These are phyloP conservation scores for Cyberlindnera mycetangii DNA, from an alignment of 805 yeast genomes.

Conservation along the genomic window DNA sequence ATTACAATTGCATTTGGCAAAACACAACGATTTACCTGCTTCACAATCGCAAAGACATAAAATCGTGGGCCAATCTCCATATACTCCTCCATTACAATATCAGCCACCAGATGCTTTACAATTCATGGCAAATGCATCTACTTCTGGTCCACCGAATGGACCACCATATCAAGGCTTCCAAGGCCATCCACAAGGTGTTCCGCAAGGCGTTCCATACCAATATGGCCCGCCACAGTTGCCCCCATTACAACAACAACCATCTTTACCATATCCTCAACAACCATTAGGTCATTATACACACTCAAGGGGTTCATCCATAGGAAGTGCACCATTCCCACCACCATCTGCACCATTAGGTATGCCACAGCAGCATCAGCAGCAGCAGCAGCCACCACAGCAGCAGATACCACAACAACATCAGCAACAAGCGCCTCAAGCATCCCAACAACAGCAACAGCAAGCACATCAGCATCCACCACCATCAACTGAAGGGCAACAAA, in stretches of 20 bases:
- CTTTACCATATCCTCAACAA: constrained; percentile 12
- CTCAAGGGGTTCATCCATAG: constrained; percentile 17
- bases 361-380: constrained; percentile 6
- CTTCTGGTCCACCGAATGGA: constrained; percentile 6
- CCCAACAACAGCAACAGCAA: background rate
- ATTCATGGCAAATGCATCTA: constrained; percentile 19
- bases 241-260: constrained; percentile 11
- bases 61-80: constrained; percentile 27
- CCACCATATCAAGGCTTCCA: constrained; percentile 4
- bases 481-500: constrained; percentile 1
- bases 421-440: constrained; percentile 3
- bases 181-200: constrained; percentile 1
- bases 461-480: constrained; percentile 3
- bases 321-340: constrained; percentile 15
- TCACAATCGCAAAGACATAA: constrained; percentile 32
- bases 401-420: constrained; percentile 2
- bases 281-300: constrained; percentile 9
- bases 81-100: constrained; percentile 32
- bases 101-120: constrained; percentile 30
- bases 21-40: constrained; percentile 39
- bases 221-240: constrained; percentile 16
- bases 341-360: constrained; percentile 9
- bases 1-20: constrained; percentile 65
- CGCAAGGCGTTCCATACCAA: background rate
- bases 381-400: background rate